Conservation (phyloP, 768 basidiomycete genomes). For the Phallus indusiatus region DNA sequence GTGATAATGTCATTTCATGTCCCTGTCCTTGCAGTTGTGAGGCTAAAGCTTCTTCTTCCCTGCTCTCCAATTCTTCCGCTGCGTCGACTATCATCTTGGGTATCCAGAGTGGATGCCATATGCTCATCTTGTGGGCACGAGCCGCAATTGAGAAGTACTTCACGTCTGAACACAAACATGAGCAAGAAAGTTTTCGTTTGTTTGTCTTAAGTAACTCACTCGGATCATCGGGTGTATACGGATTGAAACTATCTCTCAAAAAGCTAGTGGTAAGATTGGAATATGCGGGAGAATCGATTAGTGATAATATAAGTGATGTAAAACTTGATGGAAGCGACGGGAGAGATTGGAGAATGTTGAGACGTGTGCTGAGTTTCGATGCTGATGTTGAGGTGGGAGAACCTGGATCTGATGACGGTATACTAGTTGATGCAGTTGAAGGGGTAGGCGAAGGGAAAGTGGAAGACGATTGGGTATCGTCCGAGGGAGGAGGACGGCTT, state of each 20-base stretch:
- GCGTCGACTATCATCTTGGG: slow-evolving; percentile 92
- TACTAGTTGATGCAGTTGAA: not conserved
- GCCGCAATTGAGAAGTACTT: slow-evolving; percentile 91
- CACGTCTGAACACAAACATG: slow-evolving; percentile 30
- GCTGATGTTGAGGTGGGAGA: slow-evolving; percentile 4
- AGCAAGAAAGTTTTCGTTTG: not conserved
- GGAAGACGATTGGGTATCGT: not conserved
- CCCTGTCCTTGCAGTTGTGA: slow-evolving; percentile 6
- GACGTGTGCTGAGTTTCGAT: slow-evolving; percentile 22
- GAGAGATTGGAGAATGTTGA: slow-evolving; percentile 33
- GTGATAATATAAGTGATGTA: slow-evolving; percentile 75
- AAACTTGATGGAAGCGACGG: slow-evolving; percentile 62
- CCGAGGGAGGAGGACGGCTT: not conserved
- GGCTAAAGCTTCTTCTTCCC: slow-evolving; percentile 13
- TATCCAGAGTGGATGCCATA: slow-evolving; percentile 96
- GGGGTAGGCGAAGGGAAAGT: not conserved
- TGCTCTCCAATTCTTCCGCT: slow-evolving; percentile 48
- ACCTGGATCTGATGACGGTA: not conserved
- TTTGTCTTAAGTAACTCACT: slow-evolving; percentile 10
- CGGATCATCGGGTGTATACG: slow-evolving; percentile 64
- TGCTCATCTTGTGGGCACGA: slow-evolving; percentile 49
- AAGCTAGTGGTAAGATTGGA: slow-evolving; percentile 84
- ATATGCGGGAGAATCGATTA: slow-evolving; percentile 95
- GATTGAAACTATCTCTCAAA: slow-evolving; percentile 76
- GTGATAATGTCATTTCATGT: slow-evolving; percentile 1